phyloP scores from a whole-genome alignment of 2,329 filamentous ascomycete genomes.

The Clarireedia paspali region DNA sequence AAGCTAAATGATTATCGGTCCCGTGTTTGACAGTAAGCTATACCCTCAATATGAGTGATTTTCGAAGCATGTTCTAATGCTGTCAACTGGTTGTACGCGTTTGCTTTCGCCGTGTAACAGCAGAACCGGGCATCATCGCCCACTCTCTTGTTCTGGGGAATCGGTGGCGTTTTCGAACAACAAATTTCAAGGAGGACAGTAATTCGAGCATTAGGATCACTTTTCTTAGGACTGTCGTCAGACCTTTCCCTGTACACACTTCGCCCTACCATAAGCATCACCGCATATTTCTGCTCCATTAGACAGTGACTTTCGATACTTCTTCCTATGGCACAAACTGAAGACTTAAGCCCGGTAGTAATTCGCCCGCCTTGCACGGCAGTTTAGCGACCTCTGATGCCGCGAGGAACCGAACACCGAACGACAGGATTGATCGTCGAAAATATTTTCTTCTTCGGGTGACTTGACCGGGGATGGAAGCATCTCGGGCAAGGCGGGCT shows the following conservation, averaged over 20 bases:
- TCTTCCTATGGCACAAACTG: not conserved
- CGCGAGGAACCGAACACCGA: not conserved
- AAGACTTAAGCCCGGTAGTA: not conserved
- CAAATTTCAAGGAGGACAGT: too few relatives aligned
- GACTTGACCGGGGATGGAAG: not conserved
- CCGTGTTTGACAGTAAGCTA: conserved; percentile 3
- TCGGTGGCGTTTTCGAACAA: too few relatives aligned
- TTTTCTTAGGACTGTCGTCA: too few relatives aligned
- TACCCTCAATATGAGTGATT: conserved; percentile 1
- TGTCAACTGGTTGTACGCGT: conserved; percentile 2
- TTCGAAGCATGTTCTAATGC: not conserved
- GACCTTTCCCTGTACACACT: not conserved
- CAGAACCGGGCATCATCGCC: not conserved
- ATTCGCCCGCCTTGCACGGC: not conserved
- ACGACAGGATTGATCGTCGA: not conserved
- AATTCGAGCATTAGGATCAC: too few relatives aligned
- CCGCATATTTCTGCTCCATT: too few relatives aligned
- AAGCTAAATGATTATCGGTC: not conserved
- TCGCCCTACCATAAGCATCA: not conserved
- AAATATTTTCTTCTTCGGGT: not conserved
- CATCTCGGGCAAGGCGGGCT: not conserved
- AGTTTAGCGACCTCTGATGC: conserved; percentile 5
- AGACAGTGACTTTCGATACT: too few relatives aligned
- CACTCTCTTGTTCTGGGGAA: not conserved
- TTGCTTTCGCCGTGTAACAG: not conserved